Evolutionary conservation across 208 protist species (phyloP), one percentile per base, ranked within the genome.

Genomic region (Acanthamoeba royreba): DNA sequence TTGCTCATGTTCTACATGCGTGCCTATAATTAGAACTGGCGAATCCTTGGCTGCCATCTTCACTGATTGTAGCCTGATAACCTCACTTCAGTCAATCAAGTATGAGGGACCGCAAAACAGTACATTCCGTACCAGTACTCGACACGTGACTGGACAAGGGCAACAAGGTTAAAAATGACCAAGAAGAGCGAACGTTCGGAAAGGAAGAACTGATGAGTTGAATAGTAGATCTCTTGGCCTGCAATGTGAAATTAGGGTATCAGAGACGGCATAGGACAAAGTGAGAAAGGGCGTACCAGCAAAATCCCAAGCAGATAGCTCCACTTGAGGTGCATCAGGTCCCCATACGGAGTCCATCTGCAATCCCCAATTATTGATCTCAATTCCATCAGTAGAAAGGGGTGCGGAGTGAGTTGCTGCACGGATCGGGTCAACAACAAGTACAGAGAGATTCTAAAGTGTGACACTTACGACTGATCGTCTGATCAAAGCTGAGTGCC

Each of bases 161-260:
- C 33, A 38, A 88, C 25, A 8, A 86, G 42, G 9, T 88, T 58
- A 28, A 88, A 88, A 4, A 88, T 46, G 28, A 88, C 15, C 28
- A 88, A 19, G 79, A 43, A 88, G 33, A 88, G 43, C 15, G 79
- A 88, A 17, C 79, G 43, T 46, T 88, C 79, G 19, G 66, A 79
- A 33, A 79, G 35, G 66, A 79, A 79, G 66, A 79, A 79, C 66
- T 79, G 66, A 28, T 88, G 79, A 17, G 79, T 88, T 2, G 79
- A 8, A 13, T 88, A 88, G 49, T 88, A 88, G 49, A 88, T 88
- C 47, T 88, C 79, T 38, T 88, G 79, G 15, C 79, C 79, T 88
- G 74, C 28, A 69, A 31, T 0, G 2, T 1, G n/a, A 2, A 13
- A 35, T 40, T 8, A 72, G 17, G 17, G 0, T 9, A 4, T 22